Conservation (phyloP, 2,329 filamentous ascomycete species). For the Aspergillus caelatus region DNA sequence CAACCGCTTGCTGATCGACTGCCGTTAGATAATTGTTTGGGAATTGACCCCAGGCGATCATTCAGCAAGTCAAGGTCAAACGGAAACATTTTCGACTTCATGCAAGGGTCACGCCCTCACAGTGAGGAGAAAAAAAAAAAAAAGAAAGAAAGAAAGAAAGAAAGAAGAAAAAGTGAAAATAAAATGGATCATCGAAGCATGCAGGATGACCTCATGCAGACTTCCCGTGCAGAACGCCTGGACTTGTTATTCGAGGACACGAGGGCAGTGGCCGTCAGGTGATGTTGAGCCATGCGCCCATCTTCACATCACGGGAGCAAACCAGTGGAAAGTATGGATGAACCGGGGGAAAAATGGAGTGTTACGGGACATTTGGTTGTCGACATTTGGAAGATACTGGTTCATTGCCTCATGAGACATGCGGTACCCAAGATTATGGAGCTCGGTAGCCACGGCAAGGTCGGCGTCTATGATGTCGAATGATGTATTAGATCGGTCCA, state of each 20-base stretch:
- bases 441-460: constrained; percentile 3
- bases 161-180: too few species aligned
- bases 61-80: not conserved
- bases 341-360: not conserved
- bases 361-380: too few species aligned
- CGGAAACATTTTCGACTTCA: not conserved
- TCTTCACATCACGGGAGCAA: not conserved
- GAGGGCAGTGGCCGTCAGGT: constrained; percentile 7
- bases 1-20: not conserved
- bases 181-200: not conserved
- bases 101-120: constrained; percentile 1
- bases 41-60: not conserved
- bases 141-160: too few species aligned
- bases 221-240: not conserved
- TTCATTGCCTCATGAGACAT: not conserved
- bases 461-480: constrained; percentile 12
- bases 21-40: not conserved
- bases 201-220: constrained; percentile 14
- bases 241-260: constrained; percentile 10
- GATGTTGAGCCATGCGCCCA: constrained; percentile 2
- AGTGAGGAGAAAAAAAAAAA: not conserved
- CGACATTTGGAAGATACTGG: not conserved
- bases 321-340: not conserved
- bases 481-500: constrained; percentile 12
- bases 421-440: not conserved